phyloP scores from a whole-genome alignment of 495 filamentous ascomycete species.

The Eremomyces bilateralis region DNA sequence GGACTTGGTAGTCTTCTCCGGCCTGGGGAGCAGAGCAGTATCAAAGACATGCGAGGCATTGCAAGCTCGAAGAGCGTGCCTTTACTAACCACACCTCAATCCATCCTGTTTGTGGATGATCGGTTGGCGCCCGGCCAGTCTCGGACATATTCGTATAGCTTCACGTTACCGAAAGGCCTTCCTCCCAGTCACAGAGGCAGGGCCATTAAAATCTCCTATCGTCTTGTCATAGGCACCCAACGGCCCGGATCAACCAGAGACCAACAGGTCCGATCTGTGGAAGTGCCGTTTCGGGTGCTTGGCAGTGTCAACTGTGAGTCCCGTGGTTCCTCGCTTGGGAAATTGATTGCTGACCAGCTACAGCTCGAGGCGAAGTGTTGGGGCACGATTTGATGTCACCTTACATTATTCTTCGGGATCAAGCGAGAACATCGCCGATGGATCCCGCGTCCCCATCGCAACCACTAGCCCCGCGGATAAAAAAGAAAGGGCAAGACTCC shows the following conservation, averaged over 20 bases:
- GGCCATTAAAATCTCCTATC: slow-evolving; percentile 84
- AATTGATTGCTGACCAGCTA: slow-evolving; percentile 16
- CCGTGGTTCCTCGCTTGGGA: not conserved
- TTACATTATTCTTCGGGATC: slow-evolving; percentile 72
- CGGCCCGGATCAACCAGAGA: slow-evolving; percentile 53
- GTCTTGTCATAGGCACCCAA: slow-evolving; percentile 80
- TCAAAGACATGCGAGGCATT: slow-evolving; percentile 80
- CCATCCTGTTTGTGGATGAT: slow-evolving; percentile 86
- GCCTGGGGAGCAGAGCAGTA: slow-evolving; percentile 66
- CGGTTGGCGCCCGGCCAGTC: slow-evolving; percentile 75
- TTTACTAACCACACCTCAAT: slow-evolving; percentile 84
- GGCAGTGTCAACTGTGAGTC: slow-evolving; percentile 56
- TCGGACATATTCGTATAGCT: slow-evolving; percentile 64
- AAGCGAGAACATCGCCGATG: slow-evolving; percentile 34
- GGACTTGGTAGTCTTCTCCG: slow-evolving; percentile 74
- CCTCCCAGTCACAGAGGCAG: slow-evolving; percentile 82
- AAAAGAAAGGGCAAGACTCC: slow-evolving; percentile 6
- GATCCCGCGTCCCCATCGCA: slow-evolving; percentile 2
- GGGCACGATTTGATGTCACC: slow-evolving; percentile 85
- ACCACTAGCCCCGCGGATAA: slow-evolving; percentile 22
- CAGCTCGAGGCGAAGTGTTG: slow-evolving; percentile 42
- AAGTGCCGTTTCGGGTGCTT: slow-evolving; percentile 85
- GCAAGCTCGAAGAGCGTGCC: slow-evolving; percentile 64
- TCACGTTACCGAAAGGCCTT: slow-evolving; percentile 63
- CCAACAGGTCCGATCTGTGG: slow-evolving; percentile 69